A percentile compares a stretch with the other conserved stretches of the same genome.
phyloP scores from a whole-genome alignment of 2,329 filamentous ascomycete species.

The Mycocentrospora acerina region DNA sequence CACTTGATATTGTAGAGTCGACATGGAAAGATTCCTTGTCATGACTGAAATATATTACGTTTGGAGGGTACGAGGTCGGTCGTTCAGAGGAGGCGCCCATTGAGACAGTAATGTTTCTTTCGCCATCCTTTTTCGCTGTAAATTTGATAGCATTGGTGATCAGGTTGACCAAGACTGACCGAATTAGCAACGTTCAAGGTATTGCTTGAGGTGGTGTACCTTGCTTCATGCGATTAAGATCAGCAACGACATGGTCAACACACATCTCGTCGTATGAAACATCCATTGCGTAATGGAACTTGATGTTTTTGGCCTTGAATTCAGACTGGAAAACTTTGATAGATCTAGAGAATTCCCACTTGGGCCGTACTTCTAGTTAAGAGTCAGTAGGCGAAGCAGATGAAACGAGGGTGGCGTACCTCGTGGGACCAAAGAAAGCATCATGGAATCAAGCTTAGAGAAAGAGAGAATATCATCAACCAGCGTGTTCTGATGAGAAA shows the following conservation, averaged over 20 bases:
- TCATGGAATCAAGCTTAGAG: constrained; percentile 52
- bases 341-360: constrained; percentile 41
- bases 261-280: constrained; percentile 41
- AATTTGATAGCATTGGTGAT: constrained; percentile 53
- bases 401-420: constrained; percentile 14
- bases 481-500: constrained; percentile 48
- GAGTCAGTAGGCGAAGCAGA: constrained; percentile 3
- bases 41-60: constrained; percentile 47
- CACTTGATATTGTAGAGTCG: constrained; percentile 43
- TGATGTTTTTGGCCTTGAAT: constrained; percentile 40
- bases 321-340: constrained; percentile 46
- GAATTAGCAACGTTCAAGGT: constrained; percentile 5
- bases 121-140: constrained; percentile 42
- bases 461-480: constrained; percentile 52
- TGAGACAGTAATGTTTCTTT: constrained; percentile 44
- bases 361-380: constrained; percentile 29
- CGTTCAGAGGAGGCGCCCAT: constrained; percentile 43
- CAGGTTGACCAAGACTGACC: constrained; percentile 43
- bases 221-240: constrained; percentile 42
- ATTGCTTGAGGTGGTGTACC: constrained; percentile 11
- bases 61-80: constrained; percentile 46
- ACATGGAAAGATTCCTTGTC: constrained; percentile 41
- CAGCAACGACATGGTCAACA: constrained; percentile 43
- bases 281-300: constrained; percentile 45
- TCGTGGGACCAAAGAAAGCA: constrained; percentile 40